These are phyloP conservation scores for Wickerhamiella nectarea DNA, from an alignment of 805 yeast genomes.

Conservation along the genomic window DNA sequence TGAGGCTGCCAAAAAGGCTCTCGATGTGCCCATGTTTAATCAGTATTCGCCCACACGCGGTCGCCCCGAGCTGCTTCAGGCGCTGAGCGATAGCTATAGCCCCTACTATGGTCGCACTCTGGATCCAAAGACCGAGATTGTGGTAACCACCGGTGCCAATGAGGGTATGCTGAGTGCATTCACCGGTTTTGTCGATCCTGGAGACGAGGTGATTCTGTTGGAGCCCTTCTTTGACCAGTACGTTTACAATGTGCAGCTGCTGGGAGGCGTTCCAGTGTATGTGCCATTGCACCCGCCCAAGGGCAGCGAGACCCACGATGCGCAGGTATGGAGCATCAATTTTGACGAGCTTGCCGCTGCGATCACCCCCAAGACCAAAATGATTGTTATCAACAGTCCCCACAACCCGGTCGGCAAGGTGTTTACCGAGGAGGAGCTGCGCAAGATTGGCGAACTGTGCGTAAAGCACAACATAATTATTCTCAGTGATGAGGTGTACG, in stretches of 20 bases:
- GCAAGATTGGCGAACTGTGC: conserved; percentile 64
- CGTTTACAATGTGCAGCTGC: conserved; percentile 81
- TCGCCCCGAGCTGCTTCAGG: conserved; percentile 56
- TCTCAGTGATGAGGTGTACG: conserved; percentile 91
- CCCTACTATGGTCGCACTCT: conserved; percentile 48
- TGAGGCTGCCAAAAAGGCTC: conserved; percentile 64
- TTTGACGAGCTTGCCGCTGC: conserved; percentile 63
- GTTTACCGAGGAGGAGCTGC: conserved; percentile 61
- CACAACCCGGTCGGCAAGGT: conserved; percentile 95
- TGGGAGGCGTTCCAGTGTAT: conserved; percentile 84
- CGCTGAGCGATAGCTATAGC: conserved; percentile 58
- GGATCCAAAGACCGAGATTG: conserved; percentile 44
- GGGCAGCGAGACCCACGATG: conserved; percentile 46
- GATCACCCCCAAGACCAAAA: conserved; percentile 62
- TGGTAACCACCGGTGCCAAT: conserved; percentile 91
- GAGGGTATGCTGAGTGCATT: conserved; percentile 83
- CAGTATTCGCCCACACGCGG: conserved; percentile 93
- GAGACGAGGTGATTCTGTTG: conserved; percentile 91
- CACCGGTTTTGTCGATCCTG: conserved; percentile 70
- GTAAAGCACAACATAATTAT: conserved; percentile 72
- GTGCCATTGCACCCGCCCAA: conserved; percentile 77
- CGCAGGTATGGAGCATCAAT: conserved; percentile 76
- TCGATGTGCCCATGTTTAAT: conserved; percentile 60
- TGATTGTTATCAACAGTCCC: conserved; percentile 82
- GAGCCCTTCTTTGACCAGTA: conserved; percentile 97